These are phyloP conservation scores for Pseudopyricularia javanii DNA, from an alignment of 2,329 filamentous ascomycete species.

Conservation along the genomic window DNA sequence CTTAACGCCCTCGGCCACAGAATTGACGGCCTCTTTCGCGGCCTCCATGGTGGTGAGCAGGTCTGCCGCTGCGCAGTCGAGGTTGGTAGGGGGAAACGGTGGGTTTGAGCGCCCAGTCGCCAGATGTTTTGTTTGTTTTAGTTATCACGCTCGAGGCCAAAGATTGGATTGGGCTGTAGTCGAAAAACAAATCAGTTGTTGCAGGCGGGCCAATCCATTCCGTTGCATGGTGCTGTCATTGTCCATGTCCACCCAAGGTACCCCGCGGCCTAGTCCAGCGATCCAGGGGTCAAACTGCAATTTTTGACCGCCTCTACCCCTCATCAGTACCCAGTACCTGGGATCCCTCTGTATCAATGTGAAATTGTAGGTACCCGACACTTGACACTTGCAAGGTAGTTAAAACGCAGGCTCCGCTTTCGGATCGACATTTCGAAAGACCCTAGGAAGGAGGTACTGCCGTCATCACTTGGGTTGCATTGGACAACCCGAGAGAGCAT, in stretches of 20 bases:
- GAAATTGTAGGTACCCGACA: no score
- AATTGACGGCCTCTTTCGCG: constrained; percentile 31
- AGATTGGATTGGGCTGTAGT: background rate
- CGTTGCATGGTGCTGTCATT: background rate
- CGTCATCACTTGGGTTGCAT: no score
- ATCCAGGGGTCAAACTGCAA: background rate
- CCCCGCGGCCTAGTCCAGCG: background rate
- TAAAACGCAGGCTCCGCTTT: no score
- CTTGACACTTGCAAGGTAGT: no score
- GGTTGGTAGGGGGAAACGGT: background rate
- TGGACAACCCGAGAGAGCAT: no score
- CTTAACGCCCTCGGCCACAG: constrained; percentile 45
- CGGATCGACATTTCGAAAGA: no score
- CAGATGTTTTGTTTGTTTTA: background rate
- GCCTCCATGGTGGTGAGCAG: constrained; percentile 26
- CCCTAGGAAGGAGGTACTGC: no score
- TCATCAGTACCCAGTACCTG: background rate
- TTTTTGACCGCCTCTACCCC: background rate
- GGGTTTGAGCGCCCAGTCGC: background rate
- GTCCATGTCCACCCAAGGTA: background rate
- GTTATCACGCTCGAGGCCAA: background rate
- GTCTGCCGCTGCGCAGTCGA: background rate
- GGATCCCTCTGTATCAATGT: no score
- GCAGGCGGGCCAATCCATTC: no score
- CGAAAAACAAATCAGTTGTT: background rate